Evolutionary conservation across 495 filamentous ascomycete genomes (phyloP).

Genomic region (Platismatia glauca): DNA sequence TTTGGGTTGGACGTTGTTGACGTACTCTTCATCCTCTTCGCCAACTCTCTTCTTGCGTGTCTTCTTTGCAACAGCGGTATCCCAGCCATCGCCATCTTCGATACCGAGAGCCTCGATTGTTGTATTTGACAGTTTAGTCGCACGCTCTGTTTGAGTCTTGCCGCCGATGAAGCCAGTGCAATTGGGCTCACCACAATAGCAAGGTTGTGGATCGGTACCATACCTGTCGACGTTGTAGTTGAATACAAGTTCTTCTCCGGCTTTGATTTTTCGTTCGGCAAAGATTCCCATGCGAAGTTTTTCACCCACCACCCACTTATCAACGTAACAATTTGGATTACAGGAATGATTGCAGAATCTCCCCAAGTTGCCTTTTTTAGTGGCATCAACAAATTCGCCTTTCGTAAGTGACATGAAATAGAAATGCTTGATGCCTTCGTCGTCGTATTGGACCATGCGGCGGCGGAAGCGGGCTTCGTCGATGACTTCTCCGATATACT

Average conservation of each 20-base stretch:
- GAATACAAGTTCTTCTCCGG: constrained; percentile 96
- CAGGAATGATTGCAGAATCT: constrained; percentile 99
- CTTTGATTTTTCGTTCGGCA: constrained; percentile 73
- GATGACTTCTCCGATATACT: constrained; percentile 98
- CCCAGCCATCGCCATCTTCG: constrained; percentile 87
- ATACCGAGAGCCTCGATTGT: constrained; percentile 95
- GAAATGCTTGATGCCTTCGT: constrained; percentile 96
- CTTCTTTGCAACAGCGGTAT: constrained; percentile 76
- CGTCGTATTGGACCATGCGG: constrained; percentile 84
- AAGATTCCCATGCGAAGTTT: constrained; percentile 99
- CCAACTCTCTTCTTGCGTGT: constrained; percentile 88
- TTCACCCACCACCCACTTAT: constrained; percentile 99
- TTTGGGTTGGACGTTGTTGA: constrained; percentile 79
- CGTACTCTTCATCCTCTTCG: constrained; percentile 94
- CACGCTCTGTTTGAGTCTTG: constrained; percentile 92
- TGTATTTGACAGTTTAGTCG: constrained; percentile 80
- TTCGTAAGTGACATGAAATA: constrained; percentile 99
- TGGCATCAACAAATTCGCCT: constrained; percentile 95
- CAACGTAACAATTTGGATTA: constrained; percentile 97
- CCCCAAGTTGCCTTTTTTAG: constrained; percentile 90
- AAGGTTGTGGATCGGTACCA: constrained; percentile 90
- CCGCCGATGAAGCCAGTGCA: constrained; percentile 96
- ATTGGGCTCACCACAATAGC: constrained; percentile 92
- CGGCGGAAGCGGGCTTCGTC: constrained; percentile 79
- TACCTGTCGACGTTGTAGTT: constrained; percentile 99